Evolutionary conservation across 371 early-diverging fungal genomes (phyloP), one percentile per base, ranked within the genome.

Genomic region (Zancudomyces culisetae): DNA sequence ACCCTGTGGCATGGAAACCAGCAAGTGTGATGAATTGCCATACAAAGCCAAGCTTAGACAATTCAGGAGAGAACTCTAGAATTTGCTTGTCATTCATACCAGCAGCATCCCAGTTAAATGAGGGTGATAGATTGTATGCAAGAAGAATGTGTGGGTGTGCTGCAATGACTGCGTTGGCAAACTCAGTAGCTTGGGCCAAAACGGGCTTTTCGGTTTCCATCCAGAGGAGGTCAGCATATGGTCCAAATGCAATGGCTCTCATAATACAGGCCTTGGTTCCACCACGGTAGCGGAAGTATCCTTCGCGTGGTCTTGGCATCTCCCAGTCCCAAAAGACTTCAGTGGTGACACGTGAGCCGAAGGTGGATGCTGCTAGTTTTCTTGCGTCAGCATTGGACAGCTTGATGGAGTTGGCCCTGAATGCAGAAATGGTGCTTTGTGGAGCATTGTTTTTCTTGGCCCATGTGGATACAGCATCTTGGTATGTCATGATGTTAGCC

Each of bases 21-120:
- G 84, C 97, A 23, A 96, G 73, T 19, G 97, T 97, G 63, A 94
- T 95, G 72, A 97, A 97, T 69, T 97, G 95, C 95, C 95, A 97
- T 39, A 75, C 77, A 69, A 94, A 95, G 23, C 95, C 95, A n/a
- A 95, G 78, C 62, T 75, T 74, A 52, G 87, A 93, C 28, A 97
- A 73, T 52, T 83, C 78, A 20, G 60, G 60, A 53, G 92, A 80
- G 62, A 79, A 97, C 50, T 73, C 64, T 30, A 77, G 71, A 73
- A 97, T 92, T 60, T 92, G 81, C 19, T 79, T 61, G 66, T 95
- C 95, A 42, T 70, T 80, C 81, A 94, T 75, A 53, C 94, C 94
- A 27, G 97, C 91, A 39, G 91, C 85, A 59, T 85, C 93, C 94
- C 95, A 97, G 82, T 97, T 97, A 79, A 95, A 97, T 42, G 91